Percentiles rank a stretch among this genome's conserved stretches.
These are phyloP conservation scores for Candida nitratophila DNA, from an alignment of 805 yeast genomes.

Conservation along the genomic window DNA sequence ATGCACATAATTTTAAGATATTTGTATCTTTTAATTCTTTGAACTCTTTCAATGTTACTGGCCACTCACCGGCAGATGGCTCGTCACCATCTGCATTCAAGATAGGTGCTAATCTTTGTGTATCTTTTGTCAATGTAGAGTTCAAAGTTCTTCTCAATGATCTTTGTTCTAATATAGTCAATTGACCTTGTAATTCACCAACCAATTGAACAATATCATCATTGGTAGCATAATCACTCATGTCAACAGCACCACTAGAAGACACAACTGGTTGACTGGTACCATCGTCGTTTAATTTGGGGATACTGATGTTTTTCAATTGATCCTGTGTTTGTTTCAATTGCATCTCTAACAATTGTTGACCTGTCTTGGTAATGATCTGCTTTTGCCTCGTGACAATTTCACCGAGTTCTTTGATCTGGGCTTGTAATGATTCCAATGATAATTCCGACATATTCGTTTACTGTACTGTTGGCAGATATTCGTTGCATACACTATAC, in stretches of 20 bases:
- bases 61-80: slow-evolving; percentile 49
- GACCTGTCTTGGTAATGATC: slow-evolving; percentile 70
- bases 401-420: slow-evolving; percentile 45
- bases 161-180: slow-evolving; percentile 72
- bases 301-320: slow-evolving; percentile 17
- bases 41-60: slow-evolving; percentile 51
- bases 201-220: slow-evolving; percentile 85
- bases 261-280: background rate
- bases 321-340: slow-evolving; percentile 40
- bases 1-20: slow-evolving; percentile 52
- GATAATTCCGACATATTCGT: slow-evolving; percentile 16
- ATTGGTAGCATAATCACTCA: slow-evolving; percentile 62
- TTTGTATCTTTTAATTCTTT: slow-evolving; percentile 34
- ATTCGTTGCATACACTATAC: no score
- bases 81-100: slow-evolving; percentile 75
- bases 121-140: slow-evolving; percentile 35
- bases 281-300: slow-evolving; percentile 15
- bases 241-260: slow-evolving; percentile 22
- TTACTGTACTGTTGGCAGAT: no score
- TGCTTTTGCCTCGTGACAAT: slow-evolving; percentile 59
- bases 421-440: slow-evolving; percentile 26
- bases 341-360: slow-evolving; percentile 66
- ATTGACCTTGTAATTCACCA: slow-evolving; percentile 83
- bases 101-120: slow-evolving; percentile 53
- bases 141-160: slow-evolving; percentile 66